These are phyloP conservation scores for Fusarium sp. DNA, from an alignment of 2,329 filamentous ascomycete genomes.

Conservation along the genomic window DNA sequence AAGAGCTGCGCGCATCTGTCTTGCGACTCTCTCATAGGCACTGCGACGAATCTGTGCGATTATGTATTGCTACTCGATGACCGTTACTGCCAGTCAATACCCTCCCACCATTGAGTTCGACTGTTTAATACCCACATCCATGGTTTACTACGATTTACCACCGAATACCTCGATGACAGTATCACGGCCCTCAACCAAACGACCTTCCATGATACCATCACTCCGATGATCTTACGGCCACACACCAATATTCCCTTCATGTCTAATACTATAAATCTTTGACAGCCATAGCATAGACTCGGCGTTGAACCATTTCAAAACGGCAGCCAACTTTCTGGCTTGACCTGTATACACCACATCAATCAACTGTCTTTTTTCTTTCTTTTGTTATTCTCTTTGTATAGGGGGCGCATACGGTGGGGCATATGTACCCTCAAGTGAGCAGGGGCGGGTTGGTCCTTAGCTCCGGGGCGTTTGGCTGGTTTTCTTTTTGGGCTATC, in stretches of 20 bases:
- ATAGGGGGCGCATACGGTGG: conserved; percentile 45
- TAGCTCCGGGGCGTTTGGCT: conserved; percentile 44
- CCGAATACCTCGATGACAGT: conserved; percentile 44
- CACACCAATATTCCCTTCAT: conserved; percentile 40
- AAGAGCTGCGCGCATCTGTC: conserved; percentile 34
- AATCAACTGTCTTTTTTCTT: conserved; percentile 38
- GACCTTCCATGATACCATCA: conserved; percentile 42
- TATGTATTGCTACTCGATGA: conserved; percentile 6
- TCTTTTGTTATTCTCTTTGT: conserved; percentile 41
- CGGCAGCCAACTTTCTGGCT: conserved; percentile 32
- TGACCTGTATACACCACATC: conserved; percentile 45
- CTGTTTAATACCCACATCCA: conserved; percentile 22
- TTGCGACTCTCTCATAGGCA: conserved; percentile 28
- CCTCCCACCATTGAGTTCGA: background rate
- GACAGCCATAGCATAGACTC: conserved; percentile 50
- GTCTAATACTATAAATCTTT: conserved; percentile 45
- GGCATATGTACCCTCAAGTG: conserved; percentile 38
- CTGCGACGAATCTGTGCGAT: conserved; percentile 10
- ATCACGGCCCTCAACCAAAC: conserved; percentile 33
- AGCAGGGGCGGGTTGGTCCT: conserved; percentile 35
- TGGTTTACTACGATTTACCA: conserved; percentile 34
- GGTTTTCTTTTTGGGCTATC: conserved; percentile 40
- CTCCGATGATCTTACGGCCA: conserved; percentile 42
- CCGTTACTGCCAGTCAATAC: background rate
- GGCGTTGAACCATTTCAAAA: conserved; percentile 46